Percentiles rank a stretch among this genome's conserved stretches.
phyloP scores from a whole-genome alignment of 345 rosid genomes.

The Cardamine chenopodiifolia region DNA sequence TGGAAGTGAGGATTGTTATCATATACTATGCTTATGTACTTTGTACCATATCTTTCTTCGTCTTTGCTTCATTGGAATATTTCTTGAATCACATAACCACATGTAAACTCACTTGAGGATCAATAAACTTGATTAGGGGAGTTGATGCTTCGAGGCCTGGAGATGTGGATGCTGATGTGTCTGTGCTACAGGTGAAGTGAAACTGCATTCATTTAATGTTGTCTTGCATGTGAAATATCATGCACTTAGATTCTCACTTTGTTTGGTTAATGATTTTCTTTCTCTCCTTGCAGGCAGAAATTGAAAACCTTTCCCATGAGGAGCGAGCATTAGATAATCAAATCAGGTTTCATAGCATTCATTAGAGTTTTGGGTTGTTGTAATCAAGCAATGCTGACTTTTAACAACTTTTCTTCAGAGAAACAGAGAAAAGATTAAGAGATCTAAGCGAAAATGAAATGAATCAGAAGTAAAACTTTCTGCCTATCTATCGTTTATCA shows the following conservation, averaged over 20 bases:
- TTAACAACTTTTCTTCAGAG: conserved; percentile 56
- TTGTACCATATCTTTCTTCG: conserved; percentile 17
- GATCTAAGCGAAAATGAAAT: conserved; percentile 76
- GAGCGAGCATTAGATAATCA: conserved; percentile 73
- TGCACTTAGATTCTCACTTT: conserved; percentile 10
- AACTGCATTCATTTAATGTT: conserved; percentile 7
- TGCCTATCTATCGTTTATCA: background rate
- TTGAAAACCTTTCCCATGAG: conserved; percentile 68
- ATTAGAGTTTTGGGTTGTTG: conserved; percentile 21
- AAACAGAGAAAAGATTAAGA: conserved; percentile 76
- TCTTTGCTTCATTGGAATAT: conserved; percentile 24
- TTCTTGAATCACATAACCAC: conserved; percentile 17
- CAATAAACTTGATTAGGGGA: conserved; percentile 65
- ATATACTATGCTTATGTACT: conserved; percentile 36
- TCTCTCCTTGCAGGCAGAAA: conserved; percentile 66
- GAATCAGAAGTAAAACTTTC: conserved; percentile 66
- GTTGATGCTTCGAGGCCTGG: conserved; percentile 65
- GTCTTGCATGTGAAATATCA: background rate
- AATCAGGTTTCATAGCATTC: conserved; percentile 64
- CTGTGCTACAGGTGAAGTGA: conserved; percentile 64
- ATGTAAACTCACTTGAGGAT: conserved; percentile 41
- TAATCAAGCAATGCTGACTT: conserved; percentile 44
- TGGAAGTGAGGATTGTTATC: conserved; percentile 75
- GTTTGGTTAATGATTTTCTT: conserved; percentile 28
- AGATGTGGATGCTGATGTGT: conserved; percentile 56